phyloP scores from a whole-genome alignment of 169 alveolate genomes.

The Plasmodium yoelii region DNA sequence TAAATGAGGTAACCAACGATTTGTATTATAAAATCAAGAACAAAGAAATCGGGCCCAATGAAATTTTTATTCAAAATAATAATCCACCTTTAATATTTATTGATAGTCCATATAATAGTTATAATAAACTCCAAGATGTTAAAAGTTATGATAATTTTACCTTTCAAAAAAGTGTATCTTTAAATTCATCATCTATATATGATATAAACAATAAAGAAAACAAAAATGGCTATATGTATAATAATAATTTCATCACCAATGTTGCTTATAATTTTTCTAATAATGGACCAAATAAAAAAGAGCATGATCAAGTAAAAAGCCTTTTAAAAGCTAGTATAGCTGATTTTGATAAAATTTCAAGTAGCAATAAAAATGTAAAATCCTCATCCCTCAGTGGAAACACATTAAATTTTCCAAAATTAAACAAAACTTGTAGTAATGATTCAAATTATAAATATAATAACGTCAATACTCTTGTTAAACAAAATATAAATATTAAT shows the following conservation, averaged over 20 bases:
- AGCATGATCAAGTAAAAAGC: conserved; percentile 9
- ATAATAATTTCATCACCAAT: background rate
- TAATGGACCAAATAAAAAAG: conserved; percentile 24
- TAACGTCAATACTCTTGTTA: too few species aligned
- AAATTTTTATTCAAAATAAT: conserved; percentile 13
- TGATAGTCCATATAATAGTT: too few species aligned
- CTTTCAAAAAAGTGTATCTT: conserved; percentile 12
- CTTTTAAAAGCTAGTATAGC: conserved; percentile 13
- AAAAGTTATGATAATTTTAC: conserved; percentile 2
- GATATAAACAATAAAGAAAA: background rate
- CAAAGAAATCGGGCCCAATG: conserved; percentile 5
- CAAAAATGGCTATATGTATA: background rate
- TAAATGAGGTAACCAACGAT: background rate
- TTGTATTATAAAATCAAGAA: conserved; percentile 14
- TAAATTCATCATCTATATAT: background rate
- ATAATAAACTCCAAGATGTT: background rate
- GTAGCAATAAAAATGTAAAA: conserved; percentile 8
- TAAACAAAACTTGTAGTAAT: too few species aligned
- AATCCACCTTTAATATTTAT: background rate
- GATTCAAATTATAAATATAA: too few species aligned
- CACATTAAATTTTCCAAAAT: too few species aligned
- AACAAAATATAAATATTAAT: too few species aligned
- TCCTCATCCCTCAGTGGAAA: background rate
- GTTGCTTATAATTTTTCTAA: background rate
- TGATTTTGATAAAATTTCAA: conserved; percentile 18